Percentiles rank a stretch among this genome's conserved stretches.
phyloP scores from a whole-genome alignment of 2,329 filamentous ascomycete genomes.

The Uncinocarpus reesii region DNA sequence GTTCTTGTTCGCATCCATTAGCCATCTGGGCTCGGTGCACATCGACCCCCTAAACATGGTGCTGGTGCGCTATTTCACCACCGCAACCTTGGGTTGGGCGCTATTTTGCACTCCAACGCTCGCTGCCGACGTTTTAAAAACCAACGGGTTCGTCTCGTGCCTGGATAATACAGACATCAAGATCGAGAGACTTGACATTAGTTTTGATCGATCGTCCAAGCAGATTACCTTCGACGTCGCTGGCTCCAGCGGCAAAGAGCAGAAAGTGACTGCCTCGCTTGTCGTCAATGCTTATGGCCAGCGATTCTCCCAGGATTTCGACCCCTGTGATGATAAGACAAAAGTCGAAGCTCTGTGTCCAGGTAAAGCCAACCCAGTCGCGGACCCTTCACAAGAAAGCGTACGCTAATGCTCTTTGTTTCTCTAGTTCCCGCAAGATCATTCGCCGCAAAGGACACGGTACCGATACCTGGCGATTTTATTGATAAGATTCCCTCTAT shows the following conservation, averaged over 20 bases:
- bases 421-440: constrained; percentile 56
- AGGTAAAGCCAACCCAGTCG: too few relatives aligned
- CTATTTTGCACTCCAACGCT: background rate
- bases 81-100: background rate
- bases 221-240: constrained; percentile 70
- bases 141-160: constrained; percentile 70
- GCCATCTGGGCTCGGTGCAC: background rate
- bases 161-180: constrained; percentile 47
- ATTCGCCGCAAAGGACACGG: constrained; percentile 63
- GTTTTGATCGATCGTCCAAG: constrained; percentile 65
- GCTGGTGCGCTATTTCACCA: constrained; percentile 3
- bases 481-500: constrained; percentile 71
- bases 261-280: constrained; percentile 70
- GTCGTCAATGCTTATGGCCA: constrained; percentile 76
- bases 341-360: constrained; percentile 71
- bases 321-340: constrained; percentile 63
- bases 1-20: background rate
- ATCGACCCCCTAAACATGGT: background rate
- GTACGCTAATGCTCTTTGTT: background rate
- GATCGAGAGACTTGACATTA: constrained; percentile 64
- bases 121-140: constrained; percentile 60
- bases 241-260: constrained; percentile 60
- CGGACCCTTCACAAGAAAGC: too few relatives aligned
- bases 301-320: constrained; percentile 65
- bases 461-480: constrained; percentile 61